A percentile compares a stretch with the other conserved stretches of the same genome.
Conservation (phyloP, 1,284 basidiomycete genomes). For the Puccinia coronata region DNA sequence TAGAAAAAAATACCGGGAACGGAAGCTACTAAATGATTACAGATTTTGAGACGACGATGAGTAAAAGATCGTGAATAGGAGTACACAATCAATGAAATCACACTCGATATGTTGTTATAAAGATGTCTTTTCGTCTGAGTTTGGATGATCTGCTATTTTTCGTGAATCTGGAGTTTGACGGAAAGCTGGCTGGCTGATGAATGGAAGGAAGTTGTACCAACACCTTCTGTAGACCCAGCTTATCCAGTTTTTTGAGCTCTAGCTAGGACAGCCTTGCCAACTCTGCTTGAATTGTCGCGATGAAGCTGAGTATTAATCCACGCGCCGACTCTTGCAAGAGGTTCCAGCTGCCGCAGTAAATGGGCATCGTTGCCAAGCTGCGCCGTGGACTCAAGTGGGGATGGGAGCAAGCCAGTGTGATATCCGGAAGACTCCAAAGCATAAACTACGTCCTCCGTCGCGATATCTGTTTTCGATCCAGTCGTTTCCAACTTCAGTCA, state of each 20-base stretch:
- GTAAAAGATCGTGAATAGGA: no score
- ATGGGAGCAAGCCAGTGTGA: constrained; percentile 66
- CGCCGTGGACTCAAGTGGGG: constrained; percentile 51
- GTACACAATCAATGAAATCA: no score
- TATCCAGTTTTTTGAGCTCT: constrained; percentile 50
- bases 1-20: no score
- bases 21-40: no score
- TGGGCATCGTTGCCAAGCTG: constrained; percentile 52
- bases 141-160: no score
- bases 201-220: neutral
- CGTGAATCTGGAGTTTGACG: no score
- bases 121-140: no score
- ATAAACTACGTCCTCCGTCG: constrained; percentile 72
- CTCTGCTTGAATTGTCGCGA: constrained; percentile 74
- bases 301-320: constrained; percentile 75
- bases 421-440: constrained; percentile 74
- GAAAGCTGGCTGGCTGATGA: neutral
- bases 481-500: neutral
- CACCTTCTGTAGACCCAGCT: neutral
- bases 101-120: no score
- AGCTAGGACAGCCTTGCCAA: constrained; percentile 73
- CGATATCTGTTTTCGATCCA: constrained; percentile 56
- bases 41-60: no score
- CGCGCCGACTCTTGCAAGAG: constrained; percentile 72
- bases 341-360: constrained; percentile 61